Evolutionary conservation across 176 grass and related monocot species (phyloP), one percentile per base, ranked within the genome.

Genomic region (Pharus latifolius): DNA sequence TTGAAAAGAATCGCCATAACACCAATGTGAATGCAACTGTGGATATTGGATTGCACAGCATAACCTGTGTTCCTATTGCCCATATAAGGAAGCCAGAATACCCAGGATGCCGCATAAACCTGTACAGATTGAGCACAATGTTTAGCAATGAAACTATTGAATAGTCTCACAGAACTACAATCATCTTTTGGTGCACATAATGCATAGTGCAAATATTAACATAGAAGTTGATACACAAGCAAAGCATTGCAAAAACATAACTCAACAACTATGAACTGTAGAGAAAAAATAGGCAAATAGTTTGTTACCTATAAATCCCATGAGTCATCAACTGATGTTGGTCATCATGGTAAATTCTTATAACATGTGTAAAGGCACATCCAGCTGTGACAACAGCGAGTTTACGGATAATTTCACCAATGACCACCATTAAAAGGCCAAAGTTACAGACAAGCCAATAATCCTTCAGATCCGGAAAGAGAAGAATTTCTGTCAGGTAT

Each of bases 11-110:
- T 42, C 67, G 45, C 95, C 95, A 94, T 49, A 83, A 6, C n/a
- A 88, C 68, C 43, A 91, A 70, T 22, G 53, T 19, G 44, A 94
- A 99, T 79, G 29, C 67, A 73, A 88, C 26, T 22, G 65, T 46
- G 56, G 85, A 99, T 66, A 91, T 10, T 60, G 95, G 95, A 86
- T 99, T 94, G 60, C 95, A 91, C 28, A 99, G 79, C 90, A 91
- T 94, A 77, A 99, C 76, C 42, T 99, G 87, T 49, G 90, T 99
- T 85, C 95, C 95, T 64, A 87, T 60, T 76, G 79, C 95, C 90
- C 87, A 99, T 53, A 91, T 55, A 78, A 93, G 69, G 63, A 94
- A 99, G 34, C 95, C 95, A 76, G 72, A 86, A 76, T 99, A 99
- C 12, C 95, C 80, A 29, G 95, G 95, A 76, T 99, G 90, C 13